Evolutionary conservation across 768 basidiomycete species (phyloP), one percentile per base, ranked within the genome.

Genomic region (Strobilomyces confusus): DNA sequence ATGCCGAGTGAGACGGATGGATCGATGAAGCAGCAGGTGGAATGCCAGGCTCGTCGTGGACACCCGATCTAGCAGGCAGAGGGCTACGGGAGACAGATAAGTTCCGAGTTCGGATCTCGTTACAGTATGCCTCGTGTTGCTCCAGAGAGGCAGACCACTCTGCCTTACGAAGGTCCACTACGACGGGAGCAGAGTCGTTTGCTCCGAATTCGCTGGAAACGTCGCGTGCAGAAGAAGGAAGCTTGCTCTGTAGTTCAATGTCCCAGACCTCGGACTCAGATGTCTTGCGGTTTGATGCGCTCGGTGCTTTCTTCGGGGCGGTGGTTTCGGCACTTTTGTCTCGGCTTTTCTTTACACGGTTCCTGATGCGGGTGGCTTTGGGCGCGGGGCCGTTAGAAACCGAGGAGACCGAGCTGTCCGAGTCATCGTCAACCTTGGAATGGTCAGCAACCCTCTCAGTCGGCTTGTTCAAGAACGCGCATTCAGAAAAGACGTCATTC

Each of bases 1-100:
- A 84, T 26, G 78, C 82, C 25, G 82, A 84, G 47, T 84, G 75
- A 9, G 78, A 84, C 11, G 82, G 77, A 30, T 68, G 66, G 12
- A 78, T 60, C 30, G 77, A 73, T 1, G 65, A 53, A 45, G 40
- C 45, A 32, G 41, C 54, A 6, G 32, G 49, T 36, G 30, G 15
- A 14, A 23, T 17, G 32, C 40, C 15, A 33, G 11, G 33, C 19
- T 44, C 34, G 8, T 48, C 45, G 2, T 22, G 33, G 13, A 49
- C 70, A 26, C 69, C 63, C n/a, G 72, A 60, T 25, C 68, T 66
- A 25, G 63, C 60, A 43, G 55, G 60, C 15, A 6, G 36, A 8
- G 33, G 11, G 14, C 33, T 15, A 25, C 19, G 42, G 2, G 17
- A 33, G 32, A 43, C 51, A 3, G 58, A 30, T 23, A 48, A 22